Evolutionary conservation across 305 asterid genomes (phyloP).

Genomic region (Withania somnifera): DNA sequence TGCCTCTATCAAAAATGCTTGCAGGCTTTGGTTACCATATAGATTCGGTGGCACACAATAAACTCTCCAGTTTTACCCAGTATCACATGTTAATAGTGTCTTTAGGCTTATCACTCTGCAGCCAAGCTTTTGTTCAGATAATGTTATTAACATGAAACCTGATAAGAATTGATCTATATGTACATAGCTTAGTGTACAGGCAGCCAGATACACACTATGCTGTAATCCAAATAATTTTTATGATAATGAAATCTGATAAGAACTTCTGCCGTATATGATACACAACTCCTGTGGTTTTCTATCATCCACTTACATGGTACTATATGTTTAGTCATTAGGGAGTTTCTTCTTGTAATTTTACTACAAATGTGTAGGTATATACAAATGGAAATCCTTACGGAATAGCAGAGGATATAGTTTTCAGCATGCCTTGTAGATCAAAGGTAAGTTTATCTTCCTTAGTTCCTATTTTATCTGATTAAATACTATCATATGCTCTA

Average conservation of each 20-base stretch:
- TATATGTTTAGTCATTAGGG: not conserved
- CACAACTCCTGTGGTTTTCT: too few species aligned
- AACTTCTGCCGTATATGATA: too few species aligned
- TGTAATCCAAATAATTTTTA: too few species aligned
- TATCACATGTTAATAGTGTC: not conserved
- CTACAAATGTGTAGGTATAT: conserved; percentile 42
- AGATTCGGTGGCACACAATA: not conserved
- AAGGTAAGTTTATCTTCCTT: conserved; percentile 35
- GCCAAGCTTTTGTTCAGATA: too few species aligned
- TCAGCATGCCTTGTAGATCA: conserved; percentile 99
- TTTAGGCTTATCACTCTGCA: not conserved
- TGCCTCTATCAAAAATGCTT: not conserved
- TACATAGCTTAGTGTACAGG: too few species aligned
- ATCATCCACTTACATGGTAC: not conserved
- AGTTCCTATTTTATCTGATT: not conserved
- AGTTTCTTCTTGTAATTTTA: not conserved
- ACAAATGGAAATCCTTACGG: conserved; percentile 85
- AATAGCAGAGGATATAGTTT: conserved; percentile 76
- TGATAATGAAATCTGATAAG: too few species aligned
- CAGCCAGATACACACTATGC: too few species aligned
- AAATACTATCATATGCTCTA: not conserved
- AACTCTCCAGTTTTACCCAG: not conserved
- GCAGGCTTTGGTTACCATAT: not conserved
- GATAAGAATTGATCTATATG: too few species aligned
- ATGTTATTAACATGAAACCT: too few species aligned